Percentiles rank a stretch among this genome's conserved stretches.
Conservation (phyloP, 106 monocot species). For the Dactylorhiza incarnata region DNA sequence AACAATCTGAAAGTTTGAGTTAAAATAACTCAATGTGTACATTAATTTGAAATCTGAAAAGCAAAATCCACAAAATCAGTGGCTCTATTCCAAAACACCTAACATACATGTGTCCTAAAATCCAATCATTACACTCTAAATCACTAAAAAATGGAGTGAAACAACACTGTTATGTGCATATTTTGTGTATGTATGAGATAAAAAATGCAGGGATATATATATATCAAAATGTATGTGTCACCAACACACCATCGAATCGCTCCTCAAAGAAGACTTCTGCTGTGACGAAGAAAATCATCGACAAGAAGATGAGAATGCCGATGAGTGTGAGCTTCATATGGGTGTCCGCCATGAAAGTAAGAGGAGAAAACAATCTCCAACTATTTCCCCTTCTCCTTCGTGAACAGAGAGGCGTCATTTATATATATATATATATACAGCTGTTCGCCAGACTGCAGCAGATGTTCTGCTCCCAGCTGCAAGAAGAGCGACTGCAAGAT, state of each 20-base stretch:
- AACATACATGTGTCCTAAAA: background rate
- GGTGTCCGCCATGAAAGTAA: background rate
- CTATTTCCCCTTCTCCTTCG: background rate
- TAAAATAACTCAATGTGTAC: too few species aligned
- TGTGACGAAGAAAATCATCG: background rate
- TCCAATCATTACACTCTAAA: background rate
- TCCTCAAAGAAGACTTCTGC: conserved; percentile 28
- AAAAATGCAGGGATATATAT: background rate
- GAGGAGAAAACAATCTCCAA: background rate
- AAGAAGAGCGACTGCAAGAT: background rate
- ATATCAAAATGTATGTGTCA: background rate
- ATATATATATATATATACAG: background rate
- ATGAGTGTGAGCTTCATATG: background rate
- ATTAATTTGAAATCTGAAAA: too few species aligned
- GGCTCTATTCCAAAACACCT: too few species aligned
- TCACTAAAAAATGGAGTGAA: too few species aligned
- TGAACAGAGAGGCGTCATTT: background rate
- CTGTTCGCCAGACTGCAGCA: background rate
- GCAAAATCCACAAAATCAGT: too few species aligned
- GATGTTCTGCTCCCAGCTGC: background rate
- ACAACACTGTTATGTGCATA: too few species aligned
- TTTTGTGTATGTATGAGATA: background rate
- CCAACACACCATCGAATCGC: conserved; percentile 19
- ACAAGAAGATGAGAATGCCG: background rate
- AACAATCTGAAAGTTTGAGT: too few species aligned